phyloP scores from a whole-genome alignment of 2,329 filamentous ascomycete species.

The Cercospora sojina region DNA sequence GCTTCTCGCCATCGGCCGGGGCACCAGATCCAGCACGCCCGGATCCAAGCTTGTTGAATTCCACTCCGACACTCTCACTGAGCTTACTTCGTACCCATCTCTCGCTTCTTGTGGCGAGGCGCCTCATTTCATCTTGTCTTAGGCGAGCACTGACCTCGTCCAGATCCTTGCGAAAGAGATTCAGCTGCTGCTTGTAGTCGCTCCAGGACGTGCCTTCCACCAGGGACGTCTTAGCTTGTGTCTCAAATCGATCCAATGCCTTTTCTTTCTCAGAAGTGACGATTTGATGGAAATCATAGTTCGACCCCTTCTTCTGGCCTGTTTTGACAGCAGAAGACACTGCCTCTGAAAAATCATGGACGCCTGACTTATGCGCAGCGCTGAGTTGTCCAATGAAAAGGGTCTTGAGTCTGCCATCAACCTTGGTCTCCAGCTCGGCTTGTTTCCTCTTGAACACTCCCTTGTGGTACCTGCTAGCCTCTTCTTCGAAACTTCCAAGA shows the following conservation, averaged over 20 bases:
- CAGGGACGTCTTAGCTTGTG: slow-evolving; percentile 69
- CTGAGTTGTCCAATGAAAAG: slow-evolving; percentile 85
- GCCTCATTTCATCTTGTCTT: slow-evolving; percentile 92
- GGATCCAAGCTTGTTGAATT: slow-evolving; percentile 94
- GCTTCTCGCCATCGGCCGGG: slow-evolving; percentile 73
- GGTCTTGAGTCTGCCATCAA: slow-evolving; percentile 83
- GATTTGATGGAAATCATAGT: slow-evolving; percentile 94
- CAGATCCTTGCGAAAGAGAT: slow-evolving; percentile 83
- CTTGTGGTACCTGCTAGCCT: slow-evolving; percentile 95
- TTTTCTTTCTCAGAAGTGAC: slow-evolving; percentile 78
- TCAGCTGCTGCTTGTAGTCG: slow-evolving; percentile 76
- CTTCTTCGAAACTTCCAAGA: slow-evolving; percentile 80
- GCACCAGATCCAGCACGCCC: slow-evolving; percentile 80
- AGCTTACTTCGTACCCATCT: slow-evolving; percentile 89
- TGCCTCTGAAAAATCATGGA: slow-evolving; percentile 79
- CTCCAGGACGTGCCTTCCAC: slow-evolving; percentile 86
- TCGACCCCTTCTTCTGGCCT: slow-evolving; percentile 85
- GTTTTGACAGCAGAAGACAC: slow-evolving; percentile 84
- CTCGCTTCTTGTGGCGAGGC: slow-evolving; percentile 85
- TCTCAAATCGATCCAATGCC: slow-evolving; percentile 71
- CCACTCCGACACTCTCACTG: slow-evolving; percentile 81
- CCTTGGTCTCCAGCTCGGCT: slow-evolving; percentile 78
- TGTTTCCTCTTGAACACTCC: slow-evolving; percentile 86
- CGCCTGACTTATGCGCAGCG: slow-evolving; percentile 84
- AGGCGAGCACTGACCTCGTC: slow-evolving; percentile 82